Evolutionary conservation across 2,329 filamentous ascomycete genomes (phyloP), one percentile per base, ranked within the genome.

Genomic region (Penicillium italicum): DNA sequence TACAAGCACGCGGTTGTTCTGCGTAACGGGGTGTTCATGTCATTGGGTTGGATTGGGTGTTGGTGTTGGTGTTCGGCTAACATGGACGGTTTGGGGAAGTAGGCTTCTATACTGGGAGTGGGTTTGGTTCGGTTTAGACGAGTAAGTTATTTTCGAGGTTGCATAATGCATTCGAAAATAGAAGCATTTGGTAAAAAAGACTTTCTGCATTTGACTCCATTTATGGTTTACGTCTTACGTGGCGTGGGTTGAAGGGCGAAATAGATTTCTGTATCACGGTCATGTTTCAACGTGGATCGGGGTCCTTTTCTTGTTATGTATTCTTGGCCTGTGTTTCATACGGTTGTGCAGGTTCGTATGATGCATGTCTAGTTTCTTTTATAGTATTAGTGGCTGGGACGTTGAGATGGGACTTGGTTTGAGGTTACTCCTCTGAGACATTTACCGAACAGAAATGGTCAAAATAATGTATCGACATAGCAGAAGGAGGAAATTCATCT

Each of bases 211-310:
- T 44, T 22, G 22, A 5, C n/a, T 51, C 40, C 38, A n/a, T 16
- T 16, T 41, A 30, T 20, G 18, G 33, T 26, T 44, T 28, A 22
- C 26, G 28, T 11, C 28, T 44, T 44, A 28, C 48, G 12, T 24
- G 42, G 18, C 43, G 30, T 34, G 22, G 38, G 33, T 41, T 41
- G 6, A 24, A 20, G 36, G 30, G 31, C 6, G 37, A 16, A n/a
- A 33, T 41, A 11, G 20, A 11, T 31, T 37, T 47, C 36, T 51
- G 53, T 55, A 14, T 30, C 9, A 55, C 53, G 8, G 33, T 12
- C 7, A 14, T 51, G 53, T 55, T 55, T 55, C 34, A 51, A 37
- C 38, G 33, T 34, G 33, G 24, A 26, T 44, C 9, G 7, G 40
- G 22, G 7, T 30, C 18, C 18, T 47, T 24, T 50, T 33, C 24